These are phyloP conservation scores for Melocanna baccifera DNA, from an alignment of 176 grass and related monocot genomes.

Conservation along the genomic window DNA sequence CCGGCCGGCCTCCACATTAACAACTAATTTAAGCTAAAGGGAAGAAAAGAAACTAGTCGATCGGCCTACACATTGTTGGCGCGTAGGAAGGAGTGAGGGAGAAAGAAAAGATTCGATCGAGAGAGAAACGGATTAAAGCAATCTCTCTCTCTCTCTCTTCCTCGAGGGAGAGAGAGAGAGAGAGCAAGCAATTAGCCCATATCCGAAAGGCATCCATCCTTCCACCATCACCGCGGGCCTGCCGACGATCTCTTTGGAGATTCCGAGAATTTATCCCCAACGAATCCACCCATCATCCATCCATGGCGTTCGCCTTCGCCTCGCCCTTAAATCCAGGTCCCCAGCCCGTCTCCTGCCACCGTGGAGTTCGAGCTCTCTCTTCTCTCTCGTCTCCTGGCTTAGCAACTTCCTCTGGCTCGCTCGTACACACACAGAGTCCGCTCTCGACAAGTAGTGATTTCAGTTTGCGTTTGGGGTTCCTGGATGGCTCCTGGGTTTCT, in stretches of 20 bases:
- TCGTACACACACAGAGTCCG: background rate
- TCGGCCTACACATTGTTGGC: constrained; percentile 28
- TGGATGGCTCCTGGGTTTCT: background rate
- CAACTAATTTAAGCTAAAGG: background rate
- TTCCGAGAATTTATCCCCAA: constrained; percentile 45
- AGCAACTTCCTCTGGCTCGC: background rate
- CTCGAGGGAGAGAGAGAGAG: background rate
- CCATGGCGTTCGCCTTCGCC: background rate
- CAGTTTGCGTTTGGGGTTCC: background rate
- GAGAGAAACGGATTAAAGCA: constrained; percentile 16
- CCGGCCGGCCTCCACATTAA: background rate
- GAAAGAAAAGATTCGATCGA: constrained; percentile 29
- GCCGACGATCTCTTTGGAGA: constrained; percentile 23
- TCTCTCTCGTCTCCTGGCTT: background rate
- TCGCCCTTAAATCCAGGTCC: constrained; percentile 35
- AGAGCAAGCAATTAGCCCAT: constrained; percentile 45
- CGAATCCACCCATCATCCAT: constrained; percentile 14
- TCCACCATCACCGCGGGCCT: constrained; percentile 11
- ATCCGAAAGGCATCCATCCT: constrained; percentile 55
- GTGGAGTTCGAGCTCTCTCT: constrained; percentile 28
- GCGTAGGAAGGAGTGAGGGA: background rate
- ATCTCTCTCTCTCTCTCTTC: background rate
- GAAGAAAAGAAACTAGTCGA: background rate
- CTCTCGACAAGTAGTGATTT: background rate
- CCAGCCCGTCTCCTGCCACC: constrained; percentile 19